Evolutionary conservation across 73 alveolate genomes (phyloP).

Genomic region (Paramecium caudatum): DNA sequence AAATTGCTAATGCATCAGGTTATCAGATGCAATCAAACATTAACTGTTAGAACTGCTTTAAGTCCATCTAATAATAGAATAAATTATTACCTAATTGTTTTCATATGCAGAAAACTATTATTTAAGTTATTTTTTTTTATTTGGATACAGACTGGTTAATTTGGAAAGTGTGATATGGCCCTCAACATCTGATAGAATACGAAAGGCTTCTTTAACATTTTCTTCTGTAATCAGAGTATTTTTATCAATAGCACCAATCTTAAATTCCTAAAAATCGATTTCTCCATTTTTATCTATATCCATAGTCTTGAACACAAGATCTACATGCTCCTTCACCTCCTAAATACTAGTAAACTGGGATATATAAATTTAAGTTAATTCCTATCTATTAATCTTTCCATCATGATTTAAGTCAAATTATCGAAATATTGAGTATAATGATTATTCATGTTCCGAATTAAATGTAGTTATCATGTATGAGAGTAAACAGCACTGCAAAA

Average conservation of each 20-base stretch:
- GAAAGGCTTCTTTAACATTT: neutral
- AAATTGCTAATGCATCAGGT: neutral
- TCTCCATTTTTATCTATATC: slow-evolving; percentile 49
- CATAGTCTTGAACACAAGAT: neutral
- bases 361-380: neutral
- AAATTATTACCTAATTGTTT: neutral
- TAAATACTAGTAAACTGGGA: neutral
- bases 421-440: neutral
- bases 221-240: neutral
- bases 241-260: slow-evolving; percentile 8
- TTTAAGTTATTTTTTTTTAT: neutral
- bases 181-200: neutral
- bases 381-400: neutral
- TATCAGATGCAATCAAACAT: neutral
- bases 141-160: neutral
- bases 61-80: neutral
- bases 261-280: slow-evolving; percentile 44
- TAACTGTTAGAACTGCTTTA: neutral
- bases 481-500: neutral
- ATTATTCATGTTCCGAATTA: neutral
- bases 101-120: neutral
- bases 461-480: neutral
- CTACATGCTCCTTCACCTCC: slow-evolving; percentile 8
- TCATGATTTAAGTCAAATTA: slow-evolving; percentile 28
- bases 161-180: neutral